These are phyloP conservation scores for Solanum hybrid DNA, from an alignment of 305 asterid genomes.

Conservation along the genomic window DNA sequence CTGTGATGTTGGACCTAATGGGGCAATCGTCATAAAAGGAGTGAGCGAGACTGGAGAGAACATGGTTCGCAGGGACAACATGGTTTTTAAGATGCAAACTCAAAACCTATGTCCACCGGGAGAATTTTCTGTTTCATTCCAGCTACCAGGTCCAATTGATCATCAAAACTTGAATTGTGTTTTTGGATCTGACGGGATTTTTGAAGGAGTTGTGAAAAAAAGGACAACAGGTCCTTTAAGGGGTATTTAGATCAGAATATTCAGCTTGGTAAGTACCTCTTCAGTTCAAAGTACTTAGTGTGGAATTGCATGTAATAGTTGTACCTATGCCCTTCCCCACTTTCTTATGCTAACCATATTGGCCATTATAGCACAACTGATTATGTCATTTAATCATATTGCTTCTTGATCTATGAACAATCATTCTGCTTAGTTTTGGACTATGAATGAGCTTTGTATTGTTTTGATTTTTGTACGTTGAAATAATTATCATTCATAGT, in stretches of 20 bases:
- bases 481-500: neutral
- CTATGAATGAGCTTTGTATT: neutral
- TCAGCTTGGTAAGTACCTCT: neutral
- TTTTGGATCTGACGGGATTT: constrained; percentile 35
- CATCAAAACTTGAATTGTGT: constrained; percentile 13
- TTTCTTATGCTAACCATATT: neutral
- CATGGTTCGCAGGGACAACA: constrained; percentile 10
- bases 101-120: constrained; percentile 32
- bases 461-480: neutral
- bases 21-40: constrained; percentile 21
- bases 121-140: constrained; percentile 30
- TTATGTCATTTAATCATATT: neutral
- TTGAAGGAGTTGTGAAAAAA: constrained; percentile 39
- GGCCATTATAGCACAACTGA: neutral
- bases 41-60: constrained; percentile 20
- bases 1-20: constrained; percentile 28
- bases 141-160: constrained; percentile 37
- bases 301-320: neutral
- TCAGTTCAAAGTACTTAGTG: neutral
- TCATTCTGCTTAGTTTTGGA: neutral
- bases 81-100: constrained; percentile 31
- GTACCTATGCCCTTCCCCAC: neutral
- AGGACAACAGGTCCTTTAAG: neutral
- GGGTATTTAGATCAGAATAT: neutral
- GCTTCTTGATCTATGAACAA: neutral